Percentiles rank a stretch among this genome's conserved stretches.
phyloP scores from a whole-genome alignment of 1,284 basidiomycete genomes.

The Cryptococcus wingfieldii region DNA sequence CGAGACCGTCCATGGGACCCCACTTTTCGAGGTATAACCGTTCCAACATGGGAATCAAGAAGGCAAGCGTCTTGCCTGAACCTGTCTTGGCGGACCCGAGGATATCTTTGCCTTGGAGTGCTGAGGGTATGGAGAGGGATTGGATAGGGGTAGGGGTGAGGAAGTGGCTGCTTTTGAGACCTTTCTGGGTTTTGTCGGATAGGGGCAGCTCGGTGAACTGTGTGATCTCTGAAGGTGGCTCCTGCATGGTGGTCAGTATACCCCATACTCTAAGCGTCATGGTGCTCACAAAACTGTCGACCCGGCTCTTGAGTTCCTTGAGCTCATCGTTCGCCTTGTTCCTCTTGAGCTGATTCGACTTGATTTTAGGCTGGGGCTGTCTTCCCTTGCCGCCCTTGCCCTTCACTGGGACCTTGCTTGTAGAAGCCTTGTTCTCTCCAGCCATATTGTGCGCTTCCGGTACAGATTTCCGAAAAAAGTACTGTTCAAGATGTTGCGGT shows the following conservation, averaged over 20 bases:
- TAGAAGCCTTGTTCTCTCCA: slow-evolving; percentile 28
- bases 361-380: slow-evolving; percentile 22
- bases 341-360: slow-evolving; percentile 43
- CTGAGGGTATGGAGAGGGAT: slow-evolving; percentile 59
- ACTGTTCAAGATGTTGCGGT: background rate
- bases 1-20: slow-evolving; percentile 78
- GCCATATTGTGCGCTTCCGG: background rate
- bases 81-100: slow-evolving; percentile 75
- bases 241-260: slow-evolving; percentile 9
- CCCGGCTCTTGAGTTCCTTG: slow-evolving; percentile 34
- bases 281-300: slow-evolving; percentile 43
- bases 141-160: slow-evolving; percentile 82
- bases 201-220: slow-evolving; percentile 49
- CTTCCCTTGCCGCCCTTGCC: slow-evolving; percentile 14
- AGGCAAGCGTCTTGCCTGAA: slow-evolving; percentile 78
- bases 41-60: slow-evolving; percentile 73
- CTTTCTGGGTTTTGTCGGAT: slow-evolving; percentile 42
- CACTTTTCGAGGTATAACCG: slow-evolving; percentile 68
- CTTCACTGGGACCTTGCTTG: slow-evolving; percentile 17
- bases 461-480: background rate
- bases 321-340: slow-evolving; percentile 44
- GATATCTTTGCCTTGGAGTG: slow-evolving; percentile 65
- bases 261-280: background rate
- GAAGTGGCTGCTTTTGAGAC: slow-evolving; percentile 77
- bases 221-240: slow-evolving; percentile 29